A percentile compares a stretch with the other conserved stretches of the same genome.
Evolutionary conservation across 73 alveolate genomes (phyloP).

Genomic region (Tetrahymena malaccensis): DNA sequence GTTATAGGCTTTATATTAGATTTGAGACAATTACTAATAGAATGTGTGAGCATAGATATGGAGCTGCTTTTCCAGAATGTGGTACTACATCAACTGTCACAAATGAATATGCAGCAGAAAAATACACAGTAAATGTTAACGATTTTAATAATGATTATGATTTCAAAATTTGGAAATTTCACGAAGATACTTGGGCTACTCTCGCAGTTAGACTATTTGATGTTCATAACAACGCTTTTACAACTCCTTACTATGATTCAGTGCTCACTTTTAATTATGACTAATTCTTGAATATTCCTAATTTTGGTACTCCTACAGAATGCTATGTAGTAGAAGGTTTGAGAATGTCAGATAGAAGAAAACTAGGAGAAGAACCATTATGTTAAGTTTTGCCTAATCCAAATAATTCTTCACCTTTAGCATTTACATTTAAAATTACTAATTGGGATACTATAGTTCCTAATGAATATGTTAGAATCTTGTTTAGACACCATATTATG

Average conservation of each 20-base stretch:
- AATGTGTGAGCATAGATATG: background rate
- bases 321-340: background rate
- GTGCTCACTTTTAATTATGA: background rate
- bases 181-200: background rate
- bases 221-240: background rate
- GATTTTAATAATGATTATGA: background rate
- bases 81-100: background rate
- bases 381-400: background rate
- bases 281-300: background rate
- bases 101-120: background rate
- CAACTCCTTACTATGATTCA: background rate
- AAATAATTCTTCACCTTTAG: background rate
- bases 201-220: background rate
- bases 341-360: background rate
- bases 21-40: background rate
- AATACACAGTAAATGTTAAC: background rate
- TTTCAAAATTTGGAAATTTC: background rate
- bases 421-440: background rate
- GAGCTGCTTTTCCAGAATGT: background rate
- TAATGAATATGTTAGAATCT: background rate
- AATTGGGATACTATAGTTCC: background rate
- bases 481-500: background rate
- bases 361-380: background rate
- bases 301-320: background rate
- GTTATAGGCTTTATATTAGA: background rate